Evolutionary conservation across 1,284 basidiomycete genomes (phyloP), one percentile per base, ranked within the genome.

Genomic region (Malassezia restricta): DNA sequence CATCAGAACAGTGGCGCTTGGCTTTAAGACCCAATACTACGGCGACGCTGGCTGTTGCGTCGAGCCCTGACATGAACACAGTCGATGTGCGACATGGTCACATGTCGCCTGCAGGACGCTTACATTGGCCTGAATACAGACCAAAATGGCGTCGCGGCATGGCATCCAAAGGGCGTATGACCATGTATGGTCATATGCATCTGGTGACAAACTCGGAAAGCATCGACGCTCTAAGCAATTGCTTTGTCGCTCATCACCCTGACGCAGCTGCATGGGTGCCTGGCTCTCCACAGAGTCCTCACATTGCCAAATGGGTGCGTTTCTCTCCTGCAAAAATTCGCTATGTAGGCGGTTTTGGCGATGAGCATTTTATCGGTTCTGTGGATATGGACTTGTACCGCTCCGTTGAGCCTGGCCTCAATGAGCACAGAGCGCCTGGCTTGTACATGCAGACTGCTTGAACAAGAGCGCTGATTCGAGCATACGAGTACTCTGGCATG

Each of bases 291-390:
- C 59, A 63, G 5, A 63, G 59, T 8, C 70, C 68, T 3, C 70
- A 73, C 44, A 35, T 57, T 2, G 65, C 68, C 3, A 50, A 63
- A 24, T 73, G 65, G 65, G 62, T 65, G 27, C 57, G 56, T 5
- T 66, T 73, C 52, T 44, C 41, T 20, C 59, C 65, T 24, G 43
- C 64, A 31, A 48, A 52, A 43, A 58, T 65, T 7, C 71, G 70
- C 48, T 63, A 61, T 45, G 63, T 73, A 0, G 70, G 70, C 7
- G 70, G 70, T 24, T 73, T 68, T 30, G 68, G 70, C 7, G 70
- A 73, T 47, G 70, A 73, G 53, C 69, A 70, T 55, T 58, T 56
- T 38, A 73, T 73, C 28, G 68, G 70, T 20, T 59, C 61, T 59
- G 53, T 73, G 42, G 51, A 47, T 30, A 46, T 53, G 44, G 54